phyloP scores from a whole-genome alignment of 2,329 filamentous ascomycete genomes.

The Talaromyces sp. region DNA sequence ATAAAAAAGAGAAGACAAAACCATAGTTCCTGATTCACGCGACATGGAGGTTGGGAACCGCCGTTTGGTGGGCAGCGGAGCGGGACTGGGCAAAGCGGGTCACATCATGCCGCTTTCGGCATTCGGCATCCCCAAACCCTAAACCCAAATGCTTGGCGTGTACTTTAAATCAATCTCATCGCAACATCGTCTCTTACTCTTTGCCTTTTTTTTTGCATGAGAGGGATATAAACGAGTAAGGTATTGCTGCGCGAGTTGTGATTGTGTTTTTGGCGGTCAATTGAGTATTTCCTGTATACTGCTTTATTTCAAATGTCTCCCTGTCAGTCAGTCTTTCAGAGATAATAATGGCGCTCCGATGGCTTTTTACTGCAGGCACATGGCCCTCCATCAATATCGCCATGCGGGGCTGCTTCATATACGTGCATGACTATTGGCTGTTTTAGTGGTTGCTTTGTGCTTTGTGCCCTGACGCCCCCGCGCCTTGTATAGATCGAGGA shows the following conservation, averaged over 20 bases:
- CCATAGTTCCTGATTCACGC: neutral
- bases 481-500: neutral
- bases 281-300: neutral
- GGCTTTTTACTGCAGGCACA: neutral
- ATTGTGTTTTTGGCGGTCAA: neutral
- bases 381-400: neutral
- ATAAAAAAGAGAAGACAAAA: too few species aligned
- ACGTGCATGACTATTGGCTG: neutral
- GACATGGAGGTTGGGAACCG: neutral
- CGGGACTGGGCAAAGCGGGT: too few species aligned
- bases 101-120: neutral
- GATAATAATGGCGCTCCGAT: too few species aligned
- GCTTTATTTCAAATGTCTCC: neutral
- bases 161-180: slow-evolving; percentile 7
- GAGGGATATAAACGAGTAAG: neutral
- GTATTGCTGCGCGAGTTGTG: neutral
- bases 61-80: neutral
- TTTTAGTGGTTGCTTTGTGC: neutral
- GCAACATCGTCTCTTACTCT: neutral
- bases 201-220: neutral
- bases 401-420: neutral
- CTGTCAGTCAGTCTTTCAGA: neutral
- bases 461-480: neutral
- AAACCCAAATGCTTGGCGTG: slow-evolving; percentile 3
- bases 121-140: neutral